These are phyloP conservation scores for Calonectria ilicicola DNA, from an alignment of 2,329 filamentous ascomycete genomes.

Conservation along the genomic window DNA sequence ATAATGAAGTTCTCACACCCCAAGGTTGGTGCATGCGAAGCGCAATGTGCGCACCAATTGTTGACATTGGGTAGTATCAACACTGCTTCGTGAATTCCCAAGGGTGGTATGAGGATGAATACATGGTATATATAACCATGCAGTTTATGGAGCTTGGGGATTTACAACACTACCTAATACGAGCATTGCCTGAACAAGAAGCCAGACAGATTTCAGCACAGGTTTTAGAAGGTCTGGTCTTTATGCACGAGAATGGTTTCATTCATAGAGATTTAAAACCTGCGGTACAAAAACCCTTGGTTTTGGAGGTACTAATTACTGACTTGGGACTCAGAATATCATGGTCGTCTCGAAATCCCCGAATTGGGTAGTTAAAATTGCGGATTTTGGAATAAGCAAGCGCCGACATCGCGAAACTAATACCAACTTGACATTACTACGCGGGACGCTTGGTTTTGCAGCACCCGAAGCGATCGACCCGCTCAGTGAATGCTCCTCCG, in stretches of 20 bases:
- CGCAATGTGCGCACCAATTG: background rate
- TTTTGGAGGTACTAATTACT: background rate
- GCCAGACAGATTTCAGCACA: background rate
- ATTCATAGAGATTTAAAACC: conserved; percentile 19
- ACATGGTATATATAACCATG: conserved; percentile 10
- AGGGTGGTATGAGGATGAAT: conserved; percentile 4
- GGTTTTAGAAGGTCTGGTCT: background rate
- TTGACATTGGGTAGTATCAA: background rate
- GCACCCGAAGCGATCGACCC: background rate
- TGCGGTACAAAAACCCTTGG: background rate
- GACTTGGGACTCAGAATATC: background rate
- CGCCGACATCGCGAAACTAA: background rate
- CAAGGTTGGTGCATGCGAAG: background rate
- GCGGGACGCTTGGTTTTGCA: background rate
- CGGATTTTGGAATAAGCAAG: conserved; percentile 17
- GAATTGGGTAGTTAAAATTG: background rate
- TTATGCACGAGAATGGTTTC: conserved; percentile 8
- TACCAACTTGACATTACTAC: background rate
- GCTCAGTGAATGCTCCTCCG: background rate
- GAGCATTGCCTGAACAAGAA: background rate
- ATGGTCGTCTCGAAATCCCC: conserved; percentile 1
- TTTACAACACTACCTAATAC: background rate
- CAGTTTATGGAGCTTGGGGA: conserved; percentile 1
- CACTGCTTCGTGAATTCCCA: conserved; percentile 7
- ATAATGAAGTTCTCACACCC: background rate